phyloP scores from a whole-genome alignment of 148 eudicot genomes.

The Amaranthus palmeri region DNA sequence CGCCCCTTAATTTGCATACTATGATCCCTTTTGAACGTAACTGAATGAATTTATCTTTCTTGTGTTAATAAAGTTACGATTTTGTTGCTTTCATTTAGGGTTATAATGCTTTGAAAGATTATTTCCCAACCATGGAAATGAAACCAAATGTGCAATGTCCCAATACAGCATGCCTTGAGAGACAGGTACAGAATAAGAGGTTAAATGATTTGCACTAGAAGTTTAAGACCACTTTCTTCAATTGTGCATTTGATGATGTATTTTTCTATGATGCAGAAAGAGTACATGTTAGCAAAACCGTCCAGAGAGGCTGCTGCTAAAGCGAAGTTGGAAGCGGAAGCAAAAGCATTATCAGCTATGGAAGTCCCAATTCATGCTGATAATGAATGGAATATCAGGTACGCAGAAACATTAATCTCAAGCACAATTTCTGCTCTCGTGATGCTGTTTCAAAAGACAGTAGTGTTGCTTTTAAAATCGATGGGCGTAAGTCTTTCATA shows the following conservation, averaged over 20 bases:
- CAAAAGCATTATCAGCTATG: slow-evolving; percentile 32
- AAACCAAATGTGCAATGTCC: slow-evolving; percentile 92
- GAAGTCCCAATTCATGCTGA: slow-evolving; percentile 72
- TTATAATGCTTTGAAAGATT: slow-evolving; percentile 89
- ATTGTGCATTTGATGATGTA: background rate
- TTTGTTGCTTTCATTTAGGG: slow-evolving; percentile 46
- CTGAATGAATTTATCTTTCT: background rate
- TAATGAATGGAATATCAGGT: slow-evolving; percentile 96
- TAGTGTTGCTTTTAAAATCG: too few species aligned
- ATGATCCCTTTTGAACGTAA: background rate
- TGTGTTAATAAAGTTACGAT: slow-evolving; percentile 2
- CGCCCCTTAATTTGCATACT: background rate
- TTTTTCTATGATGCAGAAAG: slow-evolving; percentile 45
- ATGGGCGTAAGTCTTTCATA: too few species aligned
- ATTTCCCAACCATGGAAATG: slow-evolving; percentile 94
- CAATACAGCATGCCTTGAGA: slow-evolving; percentile 78
- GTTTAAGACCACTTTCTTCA: background rate
- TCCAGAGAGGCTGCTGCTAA: slow-evolving; percentile 87
- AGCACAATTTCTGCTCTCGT: background rate
- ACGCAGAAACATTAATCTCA: background rate
- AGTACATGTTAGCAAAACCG: slow-evolving; percentile 65
- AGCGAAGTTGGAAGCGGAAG: slow-evolving; percentile 71
- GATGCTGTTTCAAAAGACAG: background rate
- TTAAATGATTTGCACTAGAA: background rate
- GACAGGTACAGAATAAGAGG: slow-evolving; percentile 53